phyloP scores from a whole-genome alignment of 148 eudicot genomes.

The Chenopodium berlandieri region DNA sequence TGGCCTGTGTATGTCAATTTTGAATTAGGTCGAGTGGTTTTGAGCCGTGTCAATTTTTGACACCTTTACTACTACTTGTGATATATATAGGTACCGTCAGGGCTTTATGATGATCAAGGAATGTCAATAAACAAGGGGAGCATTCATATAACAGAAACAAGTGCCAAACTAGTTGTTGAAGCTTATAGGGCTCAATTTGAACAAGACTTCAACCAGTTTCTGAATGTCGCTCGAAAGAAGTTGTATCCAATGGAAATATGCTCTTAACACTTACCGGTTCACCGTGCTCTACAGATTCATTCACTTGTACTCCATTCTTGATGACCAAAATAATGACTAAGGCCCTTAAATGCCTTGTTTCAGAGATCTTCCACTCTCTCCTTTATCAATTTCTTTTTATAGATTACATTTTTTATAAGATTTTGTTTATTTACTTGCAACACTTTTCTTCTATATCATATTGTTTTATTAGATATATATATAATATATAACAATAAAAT shows the following conservation, averaged over 20 bases:
- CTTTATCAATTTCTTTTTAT: not conserved
- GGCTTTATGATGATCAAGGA: slow-evolving; percentile 22
- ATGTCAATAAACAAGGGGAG: slow-evolving; percentile 38
- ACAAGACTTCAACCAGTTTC: slow-evolving; percentile 33
- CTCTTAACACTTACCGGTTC: slow-evolving; percentile 37
- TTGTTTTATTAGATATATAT: too few relatives aligned
- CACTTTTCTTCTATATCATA: too few relatives aligned
- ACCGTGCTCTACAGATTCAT: slow-evolving; percentile 18
- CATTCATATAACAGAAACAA: slow-evolving; percentile 33
- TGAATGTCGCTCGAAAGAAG: slow-evolving; percentile 44
- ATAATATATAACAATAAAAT: too few relatives aligned
- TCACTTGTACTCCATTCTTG: slow-evolving; percentile 23
- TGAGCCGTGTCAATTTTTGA: too few relatives aligned
- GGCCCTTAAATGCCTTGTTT: slow-evolving; percentile 26
- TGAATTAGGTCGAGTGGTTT: too few relatives aligned
- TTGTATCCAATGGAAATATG: slow-evolving; percentile 28
- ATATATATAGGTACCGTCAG: slow-evolving; percentile 28
- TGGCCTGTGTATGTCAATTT: too few relatives aligned
- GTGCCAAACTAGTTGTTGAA: slow-evolving; percentile 28
- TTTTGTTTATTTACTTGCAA: too few relatives aligned
- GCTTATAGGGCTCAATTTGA: slow-evolving; percentile 40
- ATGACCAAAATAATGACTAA: slow-evolving; percentile 14
- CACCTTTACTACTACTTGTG: too few relatives aligned
- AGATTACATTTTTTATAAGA: too few relatives aligned
- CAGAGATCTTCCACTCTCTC: slow-evolving; percentile 15